Conservation (phyloP, 805 yeast genomes). For the Sugiyamaella smithiae region DNA sequence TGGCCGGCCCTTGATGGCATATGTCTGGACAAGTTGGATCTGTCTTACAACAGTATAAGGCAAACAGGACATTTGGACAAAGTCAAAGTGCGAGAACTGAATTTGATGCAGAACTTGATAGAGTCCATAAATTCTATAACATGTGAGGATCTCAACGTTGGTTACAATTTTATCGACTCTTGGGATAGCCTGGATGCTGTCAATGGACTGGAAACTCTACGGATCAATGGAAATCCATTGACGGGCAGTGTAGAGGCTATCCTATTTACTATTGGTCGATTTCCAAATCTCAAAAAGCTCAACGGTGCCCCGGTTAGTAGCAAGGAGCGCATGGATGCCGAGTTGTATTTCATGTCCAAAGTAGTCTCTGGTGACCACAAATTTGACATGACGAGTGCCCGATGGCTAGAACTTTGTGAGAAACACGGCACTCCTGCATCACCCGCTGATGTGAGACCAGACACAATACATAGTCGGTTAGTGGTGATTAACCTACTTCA, state of each 20-base stretch:
- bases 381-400: conserved; percentile 21
- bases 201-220: conserved; percentile 41
- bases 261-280: conserved; percentile 46
- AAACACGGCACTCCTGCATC: conserved; percentile 35
- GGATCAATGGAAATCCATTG: conserved; percentile 55
- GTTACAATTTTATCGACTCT: conserved; percentile 45
- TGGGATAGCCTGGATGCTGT: conserved; percentile 54
- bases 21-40: conserved; percentile 22
- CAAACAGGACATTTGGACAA: neutral
- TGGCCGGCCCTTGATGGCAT: conserved; percentile 13
- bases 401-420: conserved; percentile 45
- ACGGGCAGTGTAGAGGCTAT: conserved; percentile 15
- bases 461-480: conserved; percentile 22
- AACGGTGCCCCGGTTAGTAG: conserved; percentile 55
- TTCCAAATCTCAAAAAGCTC: conserved; percentile 39
- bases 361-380: conserved; percentile 35
- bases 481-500: conserved; percentile 21
- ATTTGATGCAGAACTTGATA: conserved; percentile 41
- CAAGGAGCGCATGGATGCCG: conserved; percentile 59
- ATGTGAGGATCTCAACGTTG: conserved; percentile 43
- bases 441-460: neutral
- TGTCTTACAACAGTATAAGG: conserved; percentile 45
- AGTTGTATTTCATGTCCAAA: conserved; percentile 59
- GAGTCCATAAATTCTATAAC: neutral
- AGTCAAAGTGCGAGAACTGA: conserved; percentile 28